Conservation (phyloP, 768 basidiomycete species). For the Pulveroboletus sp. region DNA sequence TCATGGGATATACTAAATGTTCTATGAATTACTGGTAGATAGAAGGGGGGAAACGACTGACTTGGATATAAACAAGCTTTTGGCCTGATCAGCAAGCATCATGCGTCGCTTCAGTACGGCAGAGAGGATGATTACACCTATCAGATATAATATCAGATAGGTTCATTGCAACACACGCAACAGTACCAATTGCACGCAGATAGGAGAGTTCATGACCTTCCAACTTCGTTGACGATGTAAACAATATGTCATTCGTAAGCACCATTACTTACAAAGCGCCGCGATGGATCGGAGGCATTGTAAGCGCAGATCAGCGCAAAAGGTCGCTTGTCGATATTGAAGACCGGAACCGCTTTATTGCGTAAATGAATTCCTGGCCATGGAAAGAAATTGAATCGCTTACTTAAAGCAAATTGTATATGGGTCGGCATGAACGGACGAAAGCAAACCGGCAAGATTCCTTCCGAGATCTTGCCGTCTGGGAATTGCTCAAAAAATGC, state of each 20-base stretch:
- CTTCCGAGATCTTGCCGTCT: slow-evolving; percentile 86
- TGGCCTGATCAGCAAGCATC: slow-evolving; percentile 93
- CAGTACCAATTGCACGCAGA: slow-evolving; percentile 78
- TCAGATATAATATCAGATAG: slow-evolving; percentile 1
- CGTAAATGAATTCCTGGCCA: slow-evolving; percentile 5
- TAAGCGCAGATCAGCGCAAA: slow-evolving; percentile 91
- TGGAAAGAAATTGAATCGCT: slow-evolving; percentile 26
- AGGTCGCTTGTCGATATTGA: slow-evolving; percentile 89
- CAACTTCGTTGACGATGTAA: slow-evolving; percentile 44
- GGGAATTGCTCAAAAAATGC: slow-evolving; percentile 77
- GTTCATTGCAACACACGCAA: not conserved
- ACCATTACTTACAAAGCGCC: slow-evolving; percentile 63
- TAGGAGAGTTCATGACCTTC: slow-evolving; percentile 92
- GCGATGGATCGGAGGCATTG: slow-evolving; percentile 76
- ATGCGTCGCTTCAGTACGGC: slow-evolving; percentile 90
- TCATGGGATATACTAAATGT: slow-evolving; percentile 79
- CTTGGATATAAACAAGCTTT: slow-evolving; percentile 92
- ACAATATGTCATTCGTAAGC: not conserved
- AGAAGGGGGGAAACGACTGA: slow-evolving; percentile 31
- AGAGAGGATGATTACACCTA: slow-evolving; percentile 88
- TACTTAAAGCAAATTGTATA: slow-evolving; percentile 87
- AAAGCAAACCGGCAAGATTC: slow-evolving; percentile 80
- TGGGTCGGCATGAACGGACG: slow-evolving; percentile 76
- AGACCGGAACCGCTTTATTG: slow-evolving; percentile 80
- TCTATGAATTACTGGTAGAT: slow-evolving; percentile 6